Base-by-base conservation (phyloP, 768 basidiomycete genomes). In the Clavaria fumosa region DNA sequence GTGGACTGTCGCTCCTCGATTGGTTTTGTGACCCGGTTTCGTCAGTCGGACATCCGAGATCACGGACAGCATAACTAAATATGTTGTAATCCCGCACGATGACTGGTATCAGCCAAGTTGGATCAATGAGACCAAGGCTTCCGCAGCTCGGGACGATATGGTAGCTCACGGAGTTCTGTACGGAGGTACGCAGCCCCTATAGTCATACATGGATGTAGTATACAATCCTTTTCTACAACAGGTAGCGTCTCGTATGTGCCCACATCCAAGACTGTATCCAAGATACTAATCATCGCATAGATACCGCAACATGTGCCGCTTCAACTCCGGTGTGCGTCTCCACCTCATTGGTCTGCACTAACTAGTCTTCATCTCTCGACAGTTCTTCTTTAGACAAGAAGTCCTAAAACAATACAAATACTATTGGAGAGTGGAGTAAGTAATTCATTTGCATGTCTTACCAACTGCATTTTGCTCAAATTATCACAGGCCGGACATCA, bases 291-390 rank as follows among this genome's bases (percentile, higher is more conserved):
- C 23, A n/a, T 30, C 24, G 17, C 34, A 38, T 31, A 78, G 77
- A 4, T 80, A 83, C 47, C 66, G 78, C 6, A 78, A 80, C 45
- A 80, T 83, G 79, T 82, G 79, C 53, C 63, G 78, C 26, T 83
- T 70, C 53, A 76, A 79, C 51, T 75, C 74, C 17, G 77, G 75
- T 6, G 73, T 75, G 45, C 22, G 67, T 57, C 6, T 7, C 31
- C 23, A 10, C 14, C 3, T 28, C 22, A 17, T 17, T 23, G 14
- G 21, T 4, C 3, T 12, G 11, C 23, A 20, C 18, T 35, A 24
- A 7, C 17, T 19, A 17, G 14, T 15, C 5, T 18, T 34, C 15
- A 11, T 21, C 21, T 14, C 34, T 23, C 7, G 36, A 10, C 37
- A 77, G 69, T 77, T 73, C 66, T 86, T 88, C 64, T 88, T 72